Evolutionary conservation across 2,329 filamentous ascomycete species (phyloP), one percentile per base, ranked within the genome.

Genomic region (Tolypocladium tundrense): DNA sequence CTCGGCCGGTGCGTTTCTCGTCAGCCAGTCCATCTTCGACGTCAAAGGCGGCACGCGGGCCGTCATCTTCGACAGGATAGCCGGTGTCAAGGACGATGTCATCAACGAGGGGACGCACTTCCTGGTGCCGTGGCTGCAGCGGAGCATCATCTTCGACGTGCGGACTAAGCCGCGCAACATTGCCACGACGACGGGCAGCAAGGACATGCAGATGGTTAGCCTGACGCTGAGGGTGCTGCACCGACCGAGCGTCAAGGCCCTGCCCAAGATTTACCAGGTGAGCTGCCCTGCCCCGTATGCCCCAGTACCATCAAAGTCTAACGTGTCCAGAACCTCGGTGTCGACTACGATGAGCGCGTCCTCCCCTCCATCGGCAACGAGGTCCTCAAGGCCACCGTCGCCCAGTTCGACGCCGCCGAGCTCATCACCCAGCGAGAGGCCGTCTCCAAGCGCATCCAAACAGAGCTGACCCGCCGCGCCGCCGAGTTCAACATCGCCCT

Each of bases 151-250:
- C 72, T 99, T 96, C 73, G 94, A 99, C 78, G 94, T 99, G 64
- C 88, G 94, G 63, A 99, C 95, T 59, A 95, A 96, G 83, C 94
- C 94, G 61, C 85, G 94, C 71, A 97, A 96, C 74, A 97, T 99
- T 73, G 90, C 89, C 65, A 99, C 94, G 35, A 99, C 94, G 31
- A 99, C 94, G 14, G 94, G 94, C 59, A 93, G 88, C 83, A 99
- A 99, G 85, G 94, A 99, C 78, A 77, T 99, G 81, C 94, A 99
- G 80, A 99, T 99, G 94, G 94, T 99, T 70, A 97, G 91, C 82
- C 83, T 99, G 81, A 99, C 94, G 57, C 82, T 99, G 72, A 85
- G 94, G 75, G 94, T 99, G 63, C 77, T 99, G 74, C 93, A 97
- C 78, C 84, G 95, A 67, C 94, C 95, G 7, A 93, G 96, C 58